A percentile compares a stretch with the other conserved stretches of the same genome.
Evolutionary conservation across 495 filamentous ascomycete genomes (phyloP).

Genomic region (Trichoderma virens): DNA sequence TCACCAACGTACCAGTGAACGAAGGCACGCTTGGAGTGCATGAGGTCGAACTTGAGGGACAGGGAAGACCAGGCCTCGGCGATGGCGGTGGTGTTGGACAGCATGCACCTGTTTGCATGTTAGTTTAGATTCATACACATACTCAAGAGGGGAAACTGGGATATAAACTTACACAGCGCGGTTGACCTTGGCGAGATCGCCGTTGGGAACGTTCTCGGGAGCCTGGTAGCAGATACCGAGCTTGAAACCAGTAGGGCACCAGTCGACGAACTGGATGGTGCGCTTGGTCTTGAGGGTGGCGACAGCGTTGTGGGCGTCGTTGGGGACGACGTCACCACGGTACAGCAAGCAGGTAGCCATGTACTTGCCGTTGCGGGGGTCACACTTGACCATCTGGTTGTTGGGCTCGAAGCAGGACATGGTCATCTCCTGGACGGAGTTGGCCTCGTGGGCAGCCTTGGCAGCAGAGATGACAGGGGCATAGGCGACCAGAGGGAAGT

Average conservation of each 20-base stretch:
- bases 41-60: constrained; percentile 98
- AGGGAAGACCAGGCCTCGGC: constrained; percentile 97
- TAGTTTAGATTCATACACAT: not conserved
- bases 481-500: constrained; percentile 86
- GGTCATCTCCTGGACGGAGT: constrained; percentile 81
- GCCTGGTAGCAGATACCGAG: constrained; percentile 91
- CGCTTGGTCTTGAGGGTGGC: constrained; percentile 76
- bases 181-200: constrained; percentile 94
- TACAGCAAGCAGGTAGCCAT: constrained; percentile 89
- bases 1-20: constrained; percentile 99
- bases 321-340: constrained; percentile 82
- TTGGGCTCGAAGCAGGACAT: constrained; percentile 90
- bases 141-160: not conserved
- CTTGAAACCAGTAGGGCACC: constrained; percentile 97
- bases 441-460: constrained; percentile 84
- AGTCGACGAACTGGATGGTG: constrained; percentile 88
- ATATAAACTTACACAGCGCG: constrained; percentile 78
- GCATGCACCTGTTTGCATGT: constrained; percentile 67
- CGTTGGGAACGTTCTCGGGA: constrained; percentile 90
- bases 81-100: constrained; percentile 99
- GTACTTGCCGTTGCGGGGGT: constrained; percentile 88
- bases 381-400: constrained; percentile 95
- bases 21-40: constrained; percentile 99
- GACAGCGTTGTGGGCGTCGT: constrained; percentile 73
- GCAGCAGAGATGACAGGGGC: constrained; percentile 75